A percentile compares a stretch with the other conserved stretches of the same genome.
Conservation (phyloP, 805 yeast species). For the Kodamaea restingae region DNA sequence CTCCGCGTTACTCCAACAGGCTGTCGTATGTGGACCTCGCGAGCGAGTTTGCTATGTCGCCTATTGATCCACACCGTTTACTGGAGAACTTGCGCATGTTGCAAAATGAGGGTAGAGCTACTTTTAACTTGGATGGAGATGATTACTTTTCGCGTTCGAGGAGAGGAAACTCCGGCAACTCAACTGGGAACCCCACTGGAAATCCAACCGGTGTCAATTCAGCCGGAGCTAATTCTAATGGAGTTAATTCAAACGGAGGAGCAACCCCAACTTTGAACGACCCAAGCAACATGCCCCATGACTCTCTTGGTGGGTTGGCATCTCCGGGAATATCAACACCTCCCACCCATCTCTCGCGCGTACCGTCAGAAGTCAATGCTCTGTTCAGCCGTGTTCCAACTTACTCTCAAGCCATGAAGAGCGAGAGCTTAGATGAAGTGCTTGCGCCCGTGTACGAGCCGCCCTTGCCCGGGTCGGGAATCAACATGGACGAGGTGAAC, state of each 20-base stretch:
- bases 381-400: constrained; percentile 80
- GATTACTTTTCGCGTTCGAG: constrained; percentile 16
- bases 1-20: constrained; percentile 25
- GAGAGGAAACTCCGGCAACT: too few species aligned
- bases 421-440: constrained; percentile 42
- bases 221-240: too few species aligned
- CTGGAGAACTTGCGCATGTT: constrained; percentile 51
- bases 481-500: constrained; percentile 22
- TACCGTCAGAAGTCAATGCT: constrained; percentile 38
- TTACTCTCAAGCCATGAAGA: constrained; percentile 70
- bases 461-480: constrained; percentile 40
- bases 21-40: constrained; percentile 13
- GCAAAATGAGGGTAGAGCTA: constrained; percentile 19
- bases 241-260: too few species aligned
- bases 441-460: constrained; percentile 73
- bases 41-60: constrained; percentile 32
- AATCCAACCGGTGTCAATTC: too few species aligned
- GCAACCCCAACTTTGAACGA: too few species aligned
- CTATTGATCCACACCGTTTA: constrained; percentile 39
- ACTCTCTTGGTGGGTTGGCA: neutral
- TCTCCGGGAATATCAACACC: constrained; percentile 44
- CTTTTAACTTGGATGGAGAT: constrained; percentile 33
- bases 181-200: neutral
- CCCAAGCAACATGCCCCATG: too few species aligned
- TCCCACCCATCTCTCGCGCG: constrained; percentile 55